Evolutionary conservation across 2,329 filamentous ascomycete species (phyloP), one percentile per base, ranked within the genome.

Genomic region (Xylaria sp.): DNA sequence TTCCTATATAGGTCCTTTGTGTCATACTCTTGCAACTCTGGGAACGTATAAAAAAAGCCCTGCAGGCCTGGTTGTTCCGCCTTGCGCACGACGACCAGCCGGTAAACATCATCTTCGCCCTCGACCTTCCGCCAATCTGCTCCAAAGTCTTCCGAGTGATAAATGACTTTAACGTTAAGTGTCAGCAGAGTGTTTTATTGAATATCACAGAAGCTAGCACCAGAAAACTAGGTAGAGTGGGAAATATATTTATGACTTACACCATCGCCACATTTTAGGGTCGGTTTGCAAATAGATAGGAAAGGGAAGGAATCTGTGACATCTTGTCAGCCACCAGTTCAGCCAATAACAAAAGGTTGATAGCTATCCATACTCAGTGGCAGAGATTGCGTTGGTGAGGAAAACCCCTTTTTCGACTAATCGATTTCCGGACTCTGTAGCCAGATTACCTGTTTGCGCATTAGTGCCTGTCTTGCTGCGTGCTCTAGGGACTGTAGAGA

Each of bases 1-100:
- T 72, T 76, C 42, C 73, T 77, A 73, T 80, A 85, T 17, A 86
- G 70, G 62, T 87, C 85, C 46, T 81, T 81, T 6, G 81, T 84
- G 7, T 79, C 76, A 71, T 79, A 85, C 69, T 84, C 81, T 3
- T 80, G 63, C 1, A 77, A 51, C 9, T 76, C 73, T 1, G 75
- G 75, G 49, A 77, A 77, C 1, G 75, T 77, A 48, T 77, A 76
- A 56, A 77, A 78, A 65, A 76, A 67, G 2, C 74, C 73, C 31
- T 77, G 75, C 2, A 73, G 63, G 1, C 78, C 78, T 0, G 81
- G 80, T 6, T 83, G 73, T 36, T 76, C 72, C 31, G 77, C 73
- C 59, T 80, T 79, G 44, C 82, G 80, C 3, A 80, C 71, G 28
- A 83, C 71, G 6, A 83, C 79, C 13, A 83, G 77, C 64, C 78